Percentiles rank a stretch among this genome's conserved stretches.
These are phyloP conservation scores for Flaveria trinervia DNA, from an alignment of 129 eudicot species.

Conservation along the genomic window DNA sequence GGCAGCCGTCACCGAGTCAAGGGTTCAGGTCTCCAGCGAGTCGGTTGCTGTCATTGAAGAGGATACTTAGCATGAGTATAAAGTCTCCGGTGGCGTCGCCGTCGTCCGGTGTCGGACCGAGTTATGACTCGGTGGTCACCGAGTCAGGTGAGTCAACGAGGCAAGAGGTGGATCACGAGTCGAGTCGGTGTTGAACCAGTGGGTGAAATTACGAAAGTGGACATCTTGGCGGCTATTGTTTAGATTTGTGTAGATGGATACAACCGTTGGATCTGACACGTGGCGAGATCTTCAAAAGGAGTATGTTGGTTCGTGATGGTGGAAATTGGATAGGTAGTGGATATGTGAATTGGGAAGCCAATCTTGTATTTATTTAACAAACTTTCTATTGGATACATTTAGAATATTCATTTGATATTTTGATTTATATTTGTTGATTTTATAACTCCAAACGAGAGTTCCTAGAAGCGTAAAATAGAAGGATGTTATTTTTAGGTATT, in stretches of 20 bases:
- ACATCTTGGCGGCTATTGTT: constrained; percentile 17
- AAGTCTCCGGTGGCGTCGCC: constrained; percentile 45
- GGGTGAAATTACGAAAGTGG: constrained; percentile 18
- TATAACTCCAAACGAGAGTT: too few relatives aligned
- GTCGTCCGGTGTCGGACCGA: constrained; percentile 52
- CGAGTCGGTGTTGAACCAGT: background rate
- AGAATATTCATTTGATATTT: too few relatives aligned
- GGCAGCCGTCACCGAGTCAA: constrained; percentile 52
- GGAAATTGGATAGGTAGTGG: background rate
- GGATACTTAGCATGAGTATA: constrained; percentile 62
- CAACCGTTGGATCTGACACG: background rate
- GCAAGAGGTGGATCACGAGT: constrained; percentile 1
- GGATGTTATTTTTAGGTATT: too few relatives aligned
- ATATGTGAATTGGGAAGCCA: background rate
- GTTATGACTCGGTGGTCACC: constrained; percentile 23
- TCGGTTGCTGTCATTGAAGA: constrained; percentile 57
- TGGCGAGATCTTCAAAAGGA: background rate
- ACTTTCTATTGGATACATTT: too few relatives aligned
- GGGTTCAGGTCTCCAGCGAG: constrained; percentile 64
- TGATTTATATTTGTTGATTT: too few relatives aligned
- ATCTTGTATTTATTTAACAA: background rate
- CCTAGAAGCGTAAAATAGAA: too few relatives aligned
- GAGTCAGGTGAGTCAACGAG: constrained; percentile 56
- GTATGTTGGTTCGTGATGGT: background rate
- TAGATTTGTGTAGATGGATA: background rate